These are phyloP conservation scores for Lasiosphaeris hirsuta DNA, from an alignment of 495 filamentous ascomycete species.

Conservation along the genomic window DNA sequence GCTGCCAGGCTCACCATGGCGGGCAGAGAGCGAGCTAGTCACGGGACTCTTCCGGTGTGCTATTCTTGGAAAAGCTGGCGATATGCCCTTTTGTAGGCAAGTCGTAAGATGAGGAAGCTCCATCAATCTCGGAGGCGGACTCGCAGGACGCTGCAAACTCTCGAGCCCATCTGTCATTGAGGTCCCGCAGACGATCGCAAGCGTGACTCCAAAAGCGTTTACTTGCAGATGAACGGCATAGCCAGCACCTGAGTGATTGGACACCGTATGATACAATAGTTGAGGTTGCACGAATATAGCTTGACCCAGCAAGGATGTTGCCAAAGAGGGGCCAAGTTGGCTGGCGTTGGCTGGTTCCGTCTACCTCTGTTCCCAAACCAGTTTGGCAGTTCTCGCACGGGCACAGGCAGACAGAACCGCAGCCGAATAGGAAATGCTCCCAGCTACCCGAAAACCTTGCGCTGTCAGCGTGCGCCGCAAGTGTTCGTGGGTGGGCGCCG, in stretches of 20 bases:
- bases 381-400: neutral
- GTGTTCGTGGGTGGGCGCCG: neutral
- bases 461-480: constrained; percentile 7
- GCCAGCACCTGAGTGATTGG: constrained; percentile 9
- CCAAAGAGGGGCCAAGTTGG: constrained; percentile 16
- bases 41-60: neutral
- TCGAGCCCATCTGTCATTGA: neutral
- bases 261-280: constrained; percentile 11
- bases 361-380: constrained; percentile 2
- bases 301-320: constrained; percentile 23
- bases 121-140: constrained; percentile 10
- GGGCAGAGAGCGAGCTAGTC: neutral
- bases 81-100: neutral
- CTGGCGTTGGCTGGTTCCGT: neutral
- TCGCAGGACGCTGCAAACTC: constrained; percentile 9
- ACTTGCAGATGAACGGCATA: constrained; percentile 11
- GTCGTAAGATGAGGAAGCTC: constrained; percentile 8
- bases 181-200: neutral
- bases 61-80: constrained; percentile 15
- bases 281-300: constrained; percentile 24
- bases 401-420: neutral
- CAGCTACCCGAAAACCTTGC: constrained; percentile 12
- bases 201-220: constrained; percentile 7
- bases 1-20: neutral
- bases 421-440: constrained; percentile 24